These are phyloP conservation scores for Metarhizium sp. DNA, from an alignment of 2,329 filamentous ascomycete genomes.

Conservation along the genomic window DNA sequence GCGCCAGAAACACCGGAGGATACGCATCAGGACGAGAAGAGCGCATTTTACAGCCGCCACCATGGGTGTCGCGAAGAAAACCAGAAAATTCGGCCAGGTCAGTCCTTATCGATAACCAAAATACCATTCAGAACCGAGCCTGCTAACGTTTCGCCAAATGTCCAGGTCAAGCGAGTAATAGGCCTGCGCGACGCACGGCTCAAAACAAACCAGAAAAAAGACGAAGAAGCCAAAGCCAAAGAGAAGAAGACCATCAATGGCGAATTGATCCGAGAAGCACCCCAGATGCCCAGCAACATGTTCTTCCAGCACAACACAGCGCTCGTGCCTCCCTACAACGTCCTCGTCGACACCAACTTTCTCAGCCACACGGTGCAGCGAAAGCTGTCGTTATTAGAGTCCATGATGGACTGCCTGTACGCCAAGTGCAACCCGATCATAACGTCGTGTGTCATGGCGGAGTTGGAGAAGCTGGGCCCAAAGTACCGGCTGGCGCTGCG, in stretches of 20 bases:
- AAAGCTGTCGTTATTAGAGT: slow-evolving; percentile 79
- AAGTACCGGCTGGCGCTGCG: slow-evolving; percentile 81
- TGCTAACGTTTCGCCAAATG: slow-evolving; percentile 1
- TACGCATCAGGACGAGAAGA: not conserved
- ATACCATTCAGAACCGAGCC: not conserved
- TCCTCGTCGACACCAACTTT: slow-evolving; percentile 85
- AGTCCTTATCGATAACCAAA: slow-evolving; percentile 21
- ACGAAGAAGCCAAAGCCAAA: slow-evolving; percentile 49
- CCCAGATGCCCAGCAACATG: slow-evolving; percentile 71
- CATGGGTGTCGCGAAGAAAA: slow-evolving; percentile 87
- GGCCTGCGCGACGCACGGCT: slow-evolving; percentile 70
- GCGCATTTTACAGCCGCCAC: slow-evolving; percentile 2
- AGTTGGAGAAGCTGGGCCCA: slow-evolving; percentile 79
- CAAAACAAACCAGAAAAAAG: slow-evolving; percentile 69
- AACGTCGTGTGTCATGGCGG: slow-evolving; percentile 67
- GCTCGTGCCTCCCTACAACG: slow-evolving; percentile 55
- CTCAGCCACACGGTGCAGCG: slow-evolving; percentile 82
- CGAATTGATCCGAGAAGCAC: slow-evolving; percentile 67
- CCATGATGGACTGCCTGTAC: slow-evolving; percentile 90
- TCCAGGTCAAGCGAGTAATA: slow-evolving; percentile 69
- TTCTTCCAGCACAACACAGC: slow-evolving; percentile 88
- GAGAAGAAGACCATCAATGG: slow-evolving; percentile 45
- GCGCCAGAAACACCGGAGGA: not conserved
- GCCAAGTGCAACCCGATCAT: slow-evolving; percentile 87
- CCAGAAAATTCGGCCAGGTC: slow-evolving; percentile 77